Percentiles rank a stretch among this genome's conserved stretches.
phyloP scores from a whole-genome alignment of 768 basidiomycete genomes.

The Tulasnella calospora region DNA sequence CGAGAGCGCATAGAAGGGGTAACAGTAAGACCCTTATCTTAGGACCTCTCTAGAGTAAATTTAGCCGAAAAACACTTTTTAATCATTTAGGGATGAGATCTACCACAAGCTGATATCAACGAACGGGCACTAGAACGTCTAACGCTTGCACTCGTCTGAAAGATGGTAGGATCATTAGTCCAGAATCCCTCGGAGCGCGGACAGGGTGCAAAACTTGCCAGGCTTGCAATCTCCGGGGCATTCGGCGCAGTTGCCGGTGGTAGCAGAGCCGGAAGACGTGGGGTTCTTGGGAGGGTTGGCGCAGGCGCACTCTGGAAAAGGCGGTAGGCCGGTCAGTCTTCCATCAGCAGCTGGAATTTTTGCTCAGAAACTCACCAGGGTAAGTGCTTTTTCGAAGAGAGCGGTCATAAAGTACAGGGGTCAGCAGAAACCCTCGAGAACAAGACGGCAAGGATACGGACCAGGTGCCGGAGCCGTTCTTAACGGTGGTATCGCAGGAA shows the following conservation, averaged over 20 bases:
- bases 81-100: too few relatives aligned
- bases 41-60: too few relatives aligned
- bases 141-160: background rate
- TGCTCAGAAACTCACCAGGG: background rate
- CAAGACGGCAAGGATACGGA: background rate
- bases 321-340: background rate
- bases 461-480: background rate
- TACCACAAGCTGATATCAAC: too few relatives aligned
- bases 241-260: background rate
- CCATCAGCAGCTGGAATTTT: background rate
- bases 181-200: background rate
- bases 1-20: too few relatives aligned
- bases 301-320: background rate
- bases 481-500: background rate
- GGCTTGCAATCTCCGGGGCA: background rate
- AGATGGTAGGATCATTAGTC: background rate
- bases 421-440: background rate
- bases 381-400: background rate
- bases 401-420: background rate
- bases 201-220: background rate
- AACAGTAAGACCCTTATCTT: too few relatives aligned
- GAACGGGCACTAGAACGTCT: background rate
- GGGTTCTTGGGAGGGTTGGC: background rate
- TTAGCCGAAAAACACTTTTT: too few relatives aligned
- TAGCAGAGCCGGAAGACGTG: background rate